phyloP scores from a whole-genome alignment of 2,329 filamentous ascomycete species.

The Pseudogymnoascus sp. region DNA sequence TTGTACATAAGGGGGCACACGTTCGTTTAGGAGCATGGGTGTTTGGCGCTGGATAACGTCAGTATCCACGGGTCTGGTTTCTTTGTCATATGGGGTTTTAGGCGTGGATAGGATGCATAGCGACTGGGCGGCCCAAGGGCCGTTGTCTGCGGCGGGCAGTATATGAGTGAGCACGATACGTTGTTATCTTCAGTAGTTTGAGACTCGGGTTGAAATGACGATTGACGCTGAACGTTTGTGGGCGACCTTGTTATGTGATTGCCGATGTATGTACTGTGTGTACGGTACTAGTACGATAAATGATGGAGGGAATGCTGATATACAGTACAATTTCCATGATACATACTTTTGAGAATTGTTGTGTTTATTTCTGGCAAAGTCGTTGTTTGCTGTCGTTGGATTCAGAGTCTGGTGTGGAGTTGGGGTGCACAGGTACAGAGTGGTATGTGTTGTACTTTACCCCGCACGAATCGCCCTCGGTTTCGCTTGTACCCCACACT shows the following conservation, averaged over 20 bases:
- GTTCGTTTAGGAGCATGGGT: conserved; percentile 6
- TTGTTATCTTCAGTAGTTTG: conserved; percentile 6
- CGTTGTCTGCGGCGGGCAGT: neutral
- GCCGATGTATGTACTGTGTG: neutral
- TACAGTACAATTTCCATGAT: neutral
- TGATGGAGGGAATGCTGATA: neutral
- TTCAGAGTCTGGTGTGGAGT: neutral
- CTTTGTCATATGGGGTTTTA: neutral
- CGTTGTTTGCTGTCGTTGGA: neutral
- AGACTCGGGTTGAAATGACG: neutral
- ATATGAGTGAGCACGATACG: conserved; percentile 6
- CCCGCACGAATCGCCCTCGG: neutral
- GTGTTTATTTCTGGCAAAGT: neutral
- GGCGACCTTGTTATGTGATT: neutral
- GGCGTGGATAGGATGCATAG: conserved; percentile 4
- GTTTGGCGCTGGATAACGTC: conserved; percentile 3
- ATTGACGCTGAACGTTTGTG: neutral
- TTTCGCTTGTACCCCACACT: conserved; percentile 6
- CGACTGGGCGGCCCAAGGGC: conserved; percentile 2
- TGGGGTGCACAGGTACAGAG: neutral
- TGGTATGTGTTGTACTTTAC: neutral
- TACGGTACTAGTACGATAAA: neutral
- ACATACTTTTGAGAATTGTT: too few relatives aligned
- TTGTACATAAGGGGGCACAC: conserved; percentile 4
- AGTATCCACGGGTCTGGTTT: conserved; percentile 1